These are phyloP conservation scores for Solanum sejunctum DNA, from an alignment of 257 asterid species.

Conservation along the genomic window DNA sequence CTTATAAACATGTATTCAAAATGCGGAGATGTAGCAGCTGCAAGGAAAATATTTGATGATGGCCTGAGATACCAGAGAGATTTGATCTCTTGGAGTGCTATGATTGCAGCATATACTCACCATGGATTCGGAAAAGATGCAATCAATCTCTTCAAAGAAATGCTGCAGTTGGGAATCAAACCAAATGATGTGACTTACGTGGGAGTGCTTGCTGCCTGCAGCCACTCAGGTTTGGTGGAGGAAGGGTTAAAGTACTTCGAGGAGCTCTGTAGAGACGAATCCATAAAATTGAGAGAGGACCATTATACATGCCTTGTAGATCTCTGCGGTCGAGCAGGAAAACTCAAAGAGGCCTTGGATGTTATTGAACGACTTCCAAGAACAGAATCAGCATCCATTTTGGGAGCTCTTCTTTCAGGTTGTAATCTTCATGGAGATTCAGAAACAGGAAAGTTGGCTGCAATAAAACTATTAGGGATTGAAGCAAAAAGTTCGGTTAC, in stretches of 20 bases:
- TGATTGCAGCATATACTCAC: slow-evolving; percentile 62
- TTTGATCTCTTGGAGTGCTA: slow-evolving; percentile 46
- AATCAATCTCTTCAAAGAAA: slow-evolving; percentile 28
- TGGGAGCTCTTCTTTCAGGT: slow-evolving; percentile 50
- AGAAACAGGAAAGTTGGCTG: slow-evolving; percentile 30
- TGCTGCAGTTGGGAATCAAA: slow-evolving; percentile 21
- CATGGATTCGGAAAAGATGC: slow-evolving; percentile 53
- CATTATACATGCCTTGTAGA: slow-evolving; percentile 49
- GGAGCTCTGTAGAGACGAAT: slow-evolving; percentile 26
- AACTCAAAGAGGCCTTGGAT: slow-evolving; percentile 37
- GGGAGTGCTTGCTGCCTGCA: slow-evolving; percentile 56
- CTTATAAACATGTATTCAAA: slow-evolving; percentile 56
- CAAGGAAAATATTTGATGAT: slow-evolving; percentile 35
- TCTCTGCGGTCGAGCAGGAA: slow-evolving; percentile 47
- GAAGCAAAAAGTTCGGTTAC: slow-evolving; percentile 13
- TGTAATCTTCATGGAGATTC: slow-evolving; percentile 40
- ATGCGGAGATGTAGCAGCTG: slow-evolving; percentile 43
- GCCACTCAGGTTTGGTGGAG: slow-evolving; percentile 51
- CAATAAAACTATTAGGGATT: slow-evolving; percentile 19
- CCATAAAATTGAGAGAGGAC: slow-evolving; percentile 36
- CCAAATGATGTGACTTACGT: slow-evolving; percentile 49
- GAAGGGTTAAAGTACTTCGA: slow-evolving; percentile 42
- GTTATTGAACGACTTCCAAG: slow-evolving; percentile 19
- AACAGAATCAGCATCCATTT: slow-evolving; percentile 17
- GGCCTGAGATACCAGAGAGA: slow-evolving; percentile 24